Conservation (phyloP, 78 protist species). For the Isochrysis galbana region DNA sequence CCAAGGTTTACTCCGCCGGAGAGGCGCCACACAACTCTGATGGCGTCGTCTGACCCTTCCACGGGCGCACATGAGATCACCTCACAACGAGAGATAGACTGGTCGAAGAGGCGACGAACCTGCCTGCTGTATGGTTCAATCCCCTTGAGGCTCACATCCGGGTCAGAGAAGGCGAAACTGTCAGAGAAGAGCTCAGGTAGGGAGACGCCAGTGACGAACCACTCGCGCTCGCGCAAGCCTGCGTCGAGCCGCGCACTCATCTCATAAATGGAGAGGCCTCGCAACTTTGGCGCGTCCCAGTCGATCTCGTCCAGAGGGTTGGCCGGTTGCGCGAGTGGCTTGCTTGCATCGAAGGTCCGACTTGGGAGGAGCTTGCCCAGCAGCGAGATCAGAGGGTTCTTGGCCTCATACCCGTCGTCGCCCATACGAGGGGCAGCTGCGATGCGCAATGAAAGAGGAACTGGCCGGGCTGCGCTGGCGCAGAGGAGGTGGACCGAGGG, state of each 20-base stretch:
- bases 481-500: no score
- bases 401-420: neutral
- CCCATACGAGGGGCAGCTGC: no score
- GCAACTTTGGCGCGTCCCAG: slow-evolving; percentile 4
- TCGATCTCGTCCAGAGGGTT: neutral
- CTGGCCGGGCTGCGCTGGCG: no score
- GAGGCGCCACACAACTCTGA: neutral
- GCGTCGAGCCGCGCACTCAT: neutral
- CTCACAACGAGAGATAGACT: neutral
- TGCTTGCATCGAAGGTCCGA: neutral
- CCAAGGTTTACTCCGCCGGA: slow-evolving; percentile 23
- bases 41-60: neutral
- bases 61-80: neutral
- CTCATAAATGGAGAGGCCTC: neutral
- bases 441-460: no score
- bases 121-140: neutral
- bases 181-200: slow-evolving; percentile 18
- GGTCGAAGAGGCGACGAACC: slow-evolving; percentile 27
- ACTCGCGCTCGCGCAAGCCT: slow-evolving; percentile 17
- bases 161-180: neutral
- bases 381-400: neutral
- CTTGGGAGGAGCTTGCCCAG: neutral
- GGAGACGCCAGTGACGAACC: slow-evolving; percentile 2
- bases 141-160: slow-evolving; percentile 14
- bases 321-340: neutral